These are phyloP conservation scores for Casuarina glauca DNA, from an alignment of 306 rosid species.

Conservation along the genomic window DNA sequence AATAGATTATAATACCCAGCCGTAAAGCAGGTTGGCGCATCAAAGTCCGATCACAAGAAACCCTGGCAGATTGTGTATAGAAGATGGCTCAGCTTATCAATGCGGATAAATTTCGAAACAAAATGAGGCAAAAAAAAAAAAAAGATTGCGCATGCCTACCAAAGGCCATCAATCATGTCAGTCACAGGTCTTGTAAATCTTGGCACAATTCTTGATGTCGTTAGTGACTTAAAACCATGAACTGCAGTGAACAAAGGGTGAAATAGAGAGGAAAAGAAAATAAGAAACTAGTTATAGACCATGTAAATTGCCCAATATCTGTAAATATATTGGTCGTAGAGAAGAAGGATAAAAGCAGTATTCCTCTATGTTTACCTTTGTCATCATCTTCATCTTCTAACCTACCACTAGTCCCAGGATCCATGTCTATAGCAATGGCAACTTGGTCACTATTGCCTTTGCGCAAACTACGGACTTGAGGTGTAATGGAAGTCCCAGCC, in stretches of 20 bases:
- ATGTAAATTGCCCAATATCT: not conserved
- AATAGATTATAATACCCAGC: slow-evolving; percentile 80
- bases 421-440: slow-evolving; percentile 88
- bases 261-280: slow-evolving; percentile 5
- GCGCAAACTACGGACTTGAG: slow-evolving; percentile 98
- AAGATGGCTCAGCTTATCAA: slow-evolving; percentile 23
- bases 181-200: slow-evolving; percentile 83
- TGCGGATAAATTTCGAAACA: slow-evolving; percentile 5
- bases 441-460: slow-evolving; percentile 86
- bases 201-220: slow-evolving; percentile 83
- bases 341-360: slow-evolving; percentile 3
- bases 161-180: slow-evolving; percentile 91
- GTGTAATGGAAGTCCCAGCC: slow-evolving; percentile 58
- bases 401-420: slow-evolving; percentile 62
- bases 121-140: slow-evolving; percentile 8
- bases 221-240: slow-evolving; percentile 95
- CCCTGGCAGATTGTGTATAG: slow-evolving; percentile 54
- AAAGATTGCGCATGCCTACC: slow-evolving; percentile 48
- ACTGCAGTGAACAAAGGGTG: slow-evolving; percentile 45
- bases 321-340: not conserved
- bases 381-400: slow-evolving; percentile 94
- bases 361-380: slow-evolving; percentile 59
- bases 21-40: slow-evolving; percentile 89
- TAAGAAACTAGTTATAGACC: not conserved
- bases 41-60: slow-evolving; percentile 90